phyloP scores from a whole-genome alignment of 306 rosid species.

The Mucuna pruriens region DNA sequence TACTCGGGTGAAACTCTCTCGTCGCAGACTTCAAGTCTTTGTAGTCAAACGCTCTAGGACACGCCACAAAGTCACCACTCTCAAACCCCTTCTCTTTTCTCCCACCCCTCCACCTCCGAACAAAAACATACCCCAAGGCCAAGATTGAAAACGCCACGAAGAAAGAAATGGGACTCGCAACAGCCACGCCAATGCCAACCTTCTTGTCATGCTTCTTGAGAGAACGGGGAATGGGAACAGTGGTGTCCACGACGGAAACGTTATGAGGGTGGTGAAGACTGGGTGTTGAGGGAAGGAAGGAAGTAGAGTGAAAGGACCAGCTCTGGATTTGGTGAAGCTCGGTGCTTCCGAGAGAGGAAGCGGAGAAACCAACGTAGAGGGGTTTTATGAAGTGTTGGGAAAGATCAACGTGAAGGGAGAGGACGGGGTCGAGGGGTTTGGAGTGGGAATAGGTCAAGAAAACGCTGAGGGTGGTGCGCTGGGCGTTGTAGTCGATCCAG shows the following conservation, averaged over 20 bases:
- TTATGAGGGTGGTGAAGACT: background rate
- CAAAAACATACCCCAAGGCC: constrained; percentile 1
- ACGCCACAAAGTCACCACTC: background rate
- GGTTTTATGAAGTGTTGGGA: constrained; percentile 46
- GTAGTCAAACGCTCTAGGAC: background rate
- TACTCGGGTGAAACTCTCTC: background rate
- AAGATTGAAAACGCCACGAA: background rate
- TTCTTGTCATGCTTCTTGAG: background rate
- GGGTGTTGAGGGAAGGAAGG: background rate
- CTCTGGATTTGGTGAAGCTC: background rate
- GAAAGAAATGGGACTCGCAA: background rate
- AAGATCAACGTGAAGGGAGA: constrained; percentile 49
- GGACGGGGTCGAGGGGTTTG: constrained; percentile 43
- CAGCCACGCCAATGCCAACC: background rate
- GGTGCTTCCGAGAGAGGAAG: background rate
- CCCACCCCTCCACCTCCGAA: background rate
- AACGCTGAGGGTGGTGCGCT: constrained; percentile 42
- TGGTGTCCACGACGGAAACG: background rate
- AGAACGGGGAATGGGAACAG: background rate
- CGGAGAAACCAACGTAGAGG: background rate
- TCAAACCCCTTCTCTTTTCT: background rate
- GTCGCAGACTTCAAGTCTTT: constrained; percentile 5
- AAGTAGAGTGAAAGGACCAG: background rate
- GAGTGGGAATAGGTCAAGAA: constrained; percentile 56
- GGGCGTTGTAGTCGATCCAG: constrained; percentile 79